Evolutionary conservation across 768 basidiomycete species (phyloP).

Genomic region (Podaxis sp.): DNA sequence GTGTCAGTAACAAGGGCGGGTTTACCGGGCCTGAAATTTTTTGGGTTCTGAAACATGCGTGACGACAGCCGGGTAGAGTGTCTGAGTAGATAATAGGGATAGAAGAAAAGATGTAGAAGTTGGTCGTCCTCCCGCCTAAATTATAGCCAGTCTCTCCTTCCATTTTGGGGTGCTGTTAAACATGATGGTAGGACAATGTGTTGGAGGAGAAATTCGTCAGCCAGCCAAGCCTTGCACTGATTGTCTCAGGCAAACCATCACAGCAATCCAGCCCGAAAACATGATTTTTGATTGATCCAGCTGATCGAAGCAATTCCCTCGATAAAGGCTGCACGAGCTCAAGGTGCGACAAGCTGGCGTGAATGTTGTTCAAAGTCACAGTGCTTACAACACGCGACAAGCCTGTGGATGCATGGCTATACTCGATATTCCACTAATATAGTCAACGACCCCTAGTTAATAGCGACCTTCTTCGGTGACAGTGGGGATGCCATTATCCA

Average conservation of each 20-base stretch:
- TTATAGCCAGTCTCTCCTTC: background rate
- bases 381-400: too few relatives aligned
- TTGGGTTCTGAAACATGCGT: background rate
- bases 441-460: slow-evolving; percentile 11
- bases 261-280: too few relatives aligned
- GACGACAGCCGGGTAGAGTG: background rate
- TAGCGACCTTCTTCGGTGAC: slow-evolving; percentile 42
- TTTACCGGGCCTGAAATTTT: background rate
- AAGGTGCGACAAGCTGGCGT: too few relatives aligned
- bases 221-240: background rate
- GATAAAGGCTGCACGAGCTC: too few relatives aligned
- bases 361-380: too few relatives aligned
- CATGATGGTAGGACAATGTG: background rate
- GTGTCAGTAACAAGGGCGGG: background rate
- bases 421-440: too few relatives aligned
- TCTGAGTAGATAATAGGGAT: background rate
- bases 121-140: background rate
- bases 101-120: background rate
- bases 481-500: slow-evolving; percentile 43
- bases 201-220: background rate
- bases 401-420: too few relatives aligned
- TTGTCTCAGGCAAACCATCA: background rate
- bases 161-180: background rate
- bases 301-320: too few relatives aligned
- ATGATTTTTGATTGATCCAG: too few relatives aligned